Conservation (phyloP, 495 filamentous ascomycete species). For the Viridothelium virens region DNA sequence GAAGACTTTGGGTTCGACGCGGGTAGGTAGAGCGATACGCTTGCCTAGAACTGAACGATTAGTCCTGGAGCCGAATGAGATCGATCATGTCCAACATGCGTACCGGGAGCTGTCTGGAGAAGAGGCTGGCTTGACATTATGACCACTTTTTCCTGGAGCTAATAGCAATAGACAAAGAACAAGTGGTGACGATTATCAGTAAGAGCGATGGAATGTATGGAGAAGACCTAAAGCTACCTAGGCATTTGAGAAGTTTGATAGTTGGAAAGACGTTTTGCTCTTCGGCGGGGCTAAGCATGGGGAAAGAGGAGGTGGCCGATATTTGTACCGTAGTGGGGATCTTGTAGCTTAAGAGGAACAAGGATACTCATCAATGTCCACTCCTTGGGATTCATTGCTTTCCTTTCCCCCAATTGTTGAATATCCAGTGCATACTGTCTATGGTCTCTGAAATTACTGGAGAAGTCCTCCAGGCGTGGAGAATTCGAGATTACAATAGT, state of each 20-base stretch:
- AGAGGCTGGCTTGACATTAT: constrained; percentile 93
- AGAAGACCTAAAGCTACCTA: too few species aligned
- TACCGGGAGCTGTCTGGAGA: constrained; percentile 79
- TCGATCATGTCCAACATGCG: constrained; percentile 20
- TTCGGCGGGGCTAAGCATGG: background rate
- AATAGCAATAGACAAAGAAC: background rate
- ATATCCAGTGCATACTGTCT: too few species aligned
- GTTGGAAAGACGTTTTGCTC: background rate
- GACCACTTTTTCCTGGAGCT: background rate
- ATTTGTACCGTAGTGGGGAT: too few species aligned
- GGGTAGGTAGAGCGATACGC: constrained; percentile 93
- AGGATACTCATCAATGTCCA: too few species aligned
- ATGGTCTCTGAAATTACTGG: background rate
- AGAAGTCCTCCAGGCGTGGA: too few species aligned
- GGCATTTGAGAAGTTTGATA: background rate
- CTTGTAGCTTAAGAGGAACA: too few species aligned
- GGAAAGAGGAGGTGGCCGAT: too few species aligned
- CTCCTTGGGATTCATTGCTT: too few species aligned
- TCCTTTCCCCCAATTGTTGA: too few species aligned
- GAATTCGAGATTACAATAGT: background rate
- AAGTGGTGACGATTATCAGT: background rate
- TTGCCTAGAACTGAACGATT: constrained; percentile 58
- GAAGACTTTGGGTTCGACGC: constrained; percentile 99
- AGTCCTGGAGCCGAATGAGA: constrained; percentile 13
- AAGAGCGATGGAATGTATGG: too few species aligned